phyloP scores from a whole-genome alignment of 2,329 filamentous ascomycete species.

The Aspergillus terreus region DNA sequence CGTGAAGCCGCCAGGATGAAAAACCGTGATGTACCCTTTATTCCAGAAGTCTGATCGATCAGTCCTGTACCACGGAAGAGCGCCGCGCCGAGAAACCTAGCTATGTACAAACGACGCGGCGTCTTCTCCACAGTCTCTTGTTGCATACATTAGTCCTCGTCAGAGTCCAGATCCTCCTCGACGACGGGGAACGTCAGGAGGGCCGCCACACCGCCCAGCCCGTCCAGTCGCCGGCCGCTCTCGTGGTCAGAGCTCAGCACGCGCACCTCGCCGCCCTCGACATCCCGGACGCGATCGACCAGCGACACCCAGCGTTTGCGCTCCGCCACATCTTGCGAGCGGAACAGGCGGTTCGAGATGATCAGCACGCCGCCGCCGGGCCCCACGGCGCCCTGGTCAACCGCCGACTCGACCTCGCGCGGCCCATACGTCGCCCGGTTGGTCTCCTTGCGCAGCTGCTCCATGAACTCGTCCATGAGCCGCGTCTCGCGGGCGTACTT shows the following conservation, averaged over 20 bases:
- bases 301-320: constrained; percentile 78
- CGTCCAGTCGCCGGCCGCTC: constrained; percentile 80
- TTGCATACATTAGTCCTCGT: neutral
- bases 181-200: constrained; percentile 84
- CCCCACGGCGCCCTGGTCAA: constrained; percentile 84
- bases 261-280: constrained; percentile 78
- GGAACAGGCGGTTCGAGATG: constrained; percentile 83
- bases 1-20: too few relatives aligned
- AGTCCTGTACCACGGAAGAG: too few relatives aligned
- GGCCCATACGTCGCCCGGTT: constrained; percentile 88
- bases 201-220: constrained; percentile 81
- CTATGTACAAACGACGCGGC: too few relatives aligned
- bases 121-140: neutral
- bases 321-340: constrained; percentile 72
- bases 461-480: constrained; percentile 79
- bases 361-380: constrained; percentile 79
- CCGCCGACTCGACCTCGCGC: constrained; percentile 73
- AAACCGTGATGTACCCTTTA: too few relatives aligned
- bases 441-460: constrained; percentile 76
- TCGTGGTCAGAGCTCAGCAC: constrained; percentile 93
- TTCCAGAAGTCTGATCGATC: too few relatives aligned
- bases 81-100: too few relatives aligned
- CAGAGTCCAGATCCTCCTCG: constrained; percentile 68
- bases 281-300: constrained; percentile 79
- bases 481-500: constrained; percentile 82